Base-by-base conservation (phyloP, 768 basidiomycete genomes). In the Boletus subparvulus region DNA sequence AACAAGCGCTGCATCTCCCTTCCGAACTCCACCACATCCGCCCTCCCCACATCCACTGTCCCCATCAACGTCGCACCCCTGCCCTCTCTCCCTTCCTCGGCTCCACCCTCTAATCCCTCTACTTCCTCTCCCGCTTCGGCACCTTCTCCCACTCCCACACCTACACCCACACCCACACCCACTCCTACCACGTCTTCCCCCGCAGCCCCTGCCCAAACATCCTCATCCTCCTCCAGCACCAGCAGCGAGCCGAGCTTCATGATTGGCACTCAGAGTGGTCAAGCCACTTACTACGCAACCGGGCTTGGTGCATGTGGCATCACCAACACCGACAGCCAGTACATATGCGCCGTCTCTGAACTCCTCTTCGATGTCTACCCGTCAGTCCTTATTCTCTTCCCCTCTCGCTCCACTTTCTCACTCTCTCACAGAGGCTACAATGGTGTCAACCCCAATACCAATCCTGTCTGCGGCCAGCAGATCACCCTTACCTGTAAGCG, bases 361-460 rank as follows among this genome's bases (percentile, higher is more conserved):
- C 0, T 9, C 4, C 54, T 78, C 19, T 80, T 73, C 54, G 75
- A 78, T 46, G 0, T 1, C 1, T 77, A 49, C 61, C 73, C 74
- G 75, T 76, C 40, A 50, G 76, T 63, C 14, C 13, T 30, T 19
- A 46, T 26, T 26, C 50, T 11, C 42, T 14, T 3, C 17, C 8
- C 17, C 17, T 21, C 10, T 14, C 4, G n/a, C 12, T 17, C 30
- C 33, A 17, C 26, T 37, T 26, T 16, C 60, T 61, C 50, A 54
- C 24, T 42, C 40, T 52, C 14, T 36, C 17, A 8, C 44, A 90
- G 87, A 44, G 80, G 77, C 11, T 87, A 83, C 67, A 50, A 71
- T 17, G 79, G 80, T 26, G 75, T 48, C 7, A 83, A 93, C 76
- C 87, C 90, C 28, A 93, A 92, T 70, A 65, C 60, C 53, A 92